Base-by-base conservation (phyloP, 495 filamentous ascomycete species). In the Tricharina praecox region DNA sequence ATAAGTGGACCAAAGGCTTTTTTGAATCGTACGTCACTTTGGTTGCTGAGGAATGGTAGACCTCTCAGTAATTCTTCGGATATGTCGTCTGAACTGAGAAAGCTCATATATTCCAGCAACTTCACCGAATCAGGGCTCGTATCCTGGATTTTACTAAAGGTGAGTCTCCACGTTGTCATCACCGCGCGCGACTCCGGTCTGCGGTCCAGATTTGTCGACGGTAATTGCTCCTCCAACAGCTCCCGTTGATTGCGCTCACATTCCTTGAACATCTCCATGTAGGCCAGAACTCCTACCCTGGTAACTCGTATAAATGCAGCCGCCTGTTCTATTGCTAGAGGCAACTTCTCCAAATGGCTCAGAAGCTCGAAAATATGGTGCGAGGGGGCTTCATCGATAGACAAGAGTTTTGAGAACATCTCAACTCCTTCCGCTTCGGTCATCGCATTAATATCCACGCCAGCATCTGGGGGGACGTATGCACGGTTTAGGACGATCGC, bases 291-390 rank as follows among this genome's bases (percentile, higher is more conserved):
- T 16, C 7, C 30, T 4, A 13, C 25, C 54, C 49, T 53, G 44
- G 49, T 63, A 24, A 55, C 51, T 16, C 53, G 43, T 36, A 59
- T 52, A 41, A 54, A 59, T 46, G 57, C 55, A 20, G 53, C 55
- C 1, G 62, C 55, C 33, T 63, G 60, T 2, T 53, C 46, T 32
- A 64, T 45, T 1, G 60, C 62, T 13, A 64, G 50, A 9, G 60
- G 58, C 13, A 64, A 52, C 33, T 36, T 49, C 13, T 51, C 48
- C 24, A 61, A 51, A 32, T 56, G 54, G 8, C 39, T 32, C 21
- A 64, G 52, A 4, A 64, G 48, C 43, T 30, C 43, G 24, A 24
- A 10, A n/a, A n/a, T n/a, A n/a, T n/a, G n/a, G n/a, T n/a, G n/a
- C n/a, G n/a, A n/a, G 11, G 24, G 11, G 16, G 43, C 23, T 18